Evolutionary conservation across 208 protist genomes (phyloP), one percentile per base, ranked within the genome.

Genomic region (Balamuthia mandrillaris): DNA sequence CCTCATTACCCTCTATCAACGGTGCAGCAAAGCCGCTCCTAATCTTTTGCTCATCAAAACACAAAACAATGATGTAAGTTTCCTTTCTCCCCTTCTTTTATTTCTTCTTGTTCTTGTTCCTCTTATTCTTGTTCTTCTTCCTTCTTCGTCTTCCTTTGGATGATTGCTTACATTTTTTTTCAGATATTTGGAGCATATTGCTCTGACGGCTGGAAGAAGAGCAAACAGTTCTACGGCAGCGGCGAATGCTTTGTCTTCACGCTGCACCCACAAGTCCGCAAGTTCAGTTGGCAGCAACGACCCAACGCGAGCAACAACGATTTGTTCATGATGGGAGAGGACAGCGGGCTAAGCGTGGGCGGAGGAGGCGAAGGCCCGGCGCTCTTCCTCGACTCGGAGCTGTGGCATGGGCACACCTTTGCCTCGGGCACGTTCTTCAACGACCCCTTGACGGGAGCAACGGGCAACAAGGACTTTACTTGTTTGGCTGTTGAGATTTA

Each of bases 271-370:
- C 33, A 35, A 9, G 7, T 51, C 35, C 65, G 65, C 41, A 52
- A 74, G 41, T 3, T 24, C 33, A 72, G 14, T 42, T 52, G 65
- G 16, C 44, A 74, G n/a, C 51, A 39, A 52, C 41, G 65, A 10
- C 51, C 41, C 41, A 51, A 35, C 2, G 21, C 41, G 37, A 27
- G 41, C 6, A 74, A 74, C 65, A 74, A 47, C 41, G 65, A 74
- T n/a, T 31, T 74, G 7, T 74, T 74, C 65, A 74, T 74, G 65
- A 74, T 74, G 5, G 65, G 65, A 35, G 51, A 74, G n/a, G 65
- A 74, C 41, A 74, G 51, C n/a, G 65, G 35, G 9, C 4, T 74
- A 35, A 74, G 44, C 24, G 33, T 74, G 41, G 65, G 65, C 4
- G 65, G 65, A 18, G 65, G 65, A 2, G 65, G 41, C 3, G 65